These are phyloP conservation scores for Lentinula novae-zelandiae DNA, from an alignment of 1,284 basidiomycete species.

Conservation along the genomic window DNA sequence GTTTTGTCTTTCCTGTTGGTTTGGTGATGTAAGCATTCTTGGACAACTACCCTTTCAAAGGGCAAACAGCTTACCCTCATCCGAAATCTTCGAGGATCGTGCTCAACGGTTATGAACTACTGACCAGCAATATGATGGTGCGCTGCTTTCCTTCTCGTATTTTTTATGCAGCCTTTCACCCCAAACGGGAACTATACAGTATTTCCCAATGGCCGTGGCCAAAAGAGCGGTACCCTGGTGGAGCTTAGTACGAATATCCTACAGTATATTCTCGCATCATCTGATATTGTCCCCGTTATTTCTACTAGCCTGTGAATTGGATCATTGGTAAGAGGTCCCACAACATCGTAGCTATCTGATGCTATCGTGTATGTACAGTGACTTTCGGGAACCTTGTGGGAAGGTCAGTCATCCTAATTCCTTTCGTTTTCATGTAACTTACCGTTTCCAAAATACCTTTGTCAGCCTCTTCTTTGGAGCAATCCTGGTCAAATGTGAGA, in stretches of 20 bases:
- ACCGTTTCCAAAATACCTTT: not conserved
- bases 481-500: slow-evolving; percentile 61
- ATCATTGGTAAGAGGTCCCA: slow-evolving; percentile 43
- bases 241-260: slow-evolving; percentile 34
- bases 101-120: slow-evolving; percentile 62
- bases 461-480: slow-evolving; percentile 25
- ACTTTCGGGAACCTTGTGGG: slow-evolving; percentile 12
- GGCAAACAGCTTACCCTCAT: not conserved
- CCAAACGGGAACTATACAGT: slow-evolving; percentile 48
- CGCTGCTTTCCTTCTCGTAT: slow-evolving; percentile 12
- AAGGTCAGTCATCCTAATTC: not conserved
- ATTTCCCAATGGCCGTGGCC: slow-evolving; percentile 61
- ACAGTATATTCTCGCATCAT: not conserved
- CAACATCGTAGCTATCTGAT: not conserved
- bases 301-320: slow-evolving; percentile 51
- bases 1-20: slow-evolving; percentile 70
- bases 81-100: slow-evolving; percentile 53
- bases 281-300: not conserved
- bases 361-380: slow-evolving; percentile 48
- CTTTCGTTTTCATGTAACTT: not conserved
- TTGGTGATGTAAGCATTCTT: slow-evolving; percentile 59
- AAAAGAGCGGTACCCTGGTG: slow-evolving; percentile 66
- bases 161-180: not conserved
- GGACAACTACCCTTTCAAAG: not conserved
- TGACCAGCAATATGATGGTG: slow-evolving; percentile 79